Evolutionary conservation across 805 yeast genomes (phyloP).

Genomic region (Monosporozyma aquatica): DNA sequence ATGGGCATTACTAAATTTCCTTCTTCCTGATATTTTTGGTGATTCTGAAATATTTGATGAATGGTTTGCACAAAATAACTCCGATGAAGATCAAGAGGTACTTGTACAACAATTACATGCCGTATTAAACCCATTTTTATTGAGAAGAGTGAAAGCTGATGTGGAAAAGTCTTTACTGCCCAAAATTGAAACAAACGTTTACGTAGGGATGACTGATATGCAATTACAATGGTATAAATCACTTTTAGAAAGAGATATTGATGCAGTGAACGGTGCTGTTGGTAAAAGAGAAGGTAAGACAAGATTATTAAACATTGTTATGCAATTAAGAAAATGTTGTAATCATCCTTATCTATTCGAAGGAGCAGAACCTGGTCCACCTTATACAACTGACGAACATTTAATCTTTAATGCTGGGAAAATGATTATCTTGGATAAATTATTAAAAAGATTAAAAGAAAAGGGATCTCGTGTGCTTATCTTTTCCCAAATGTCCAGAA

Average conservation of each 20-base stretch:
- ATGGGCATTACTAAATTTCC: conserved; percentile 88
- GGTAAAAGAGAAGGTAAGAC: conserved; percentile 92
- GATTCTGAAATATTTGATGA: conserved; percentile 84
- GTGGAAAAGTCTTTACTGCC: conserved; percentile 88
- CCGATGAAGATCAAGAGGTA: conserved; percentile 57
- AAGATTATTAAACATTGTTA: conserved; percentile 80
- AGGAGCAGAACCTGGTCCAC: conserved; percentile 98
- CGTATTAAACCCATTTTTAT: conserved; percentile 75
- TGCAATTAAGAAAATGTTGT: conserved; percentile 94
- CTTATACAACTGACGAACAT: conserved; percentile 91
- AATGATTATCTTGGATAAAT: conserved; percentile 78
- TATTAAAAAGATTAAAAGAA: conserved; percentile 57
- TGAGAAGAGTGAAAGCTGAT: conserved; percentile 85
- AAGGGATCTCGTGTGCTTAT: conserved; percentile 86
- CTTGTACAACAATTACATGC: conserved; percentile 85
- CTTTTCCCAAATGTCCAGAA: conserved; percentile 87
- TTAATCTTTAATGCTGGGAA: conserved; percentile 82
- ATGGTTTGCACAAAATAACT: conserved; percentile 56
- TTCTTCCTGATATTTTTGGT: conserved; percentile 90
- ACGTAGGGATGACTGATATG: conserved; percentile 94
- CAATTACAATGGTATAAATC: conserved; percentile 87
- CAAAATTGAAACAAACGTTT: conserved; percentile 80
- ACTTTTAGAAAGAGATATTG: conserved; percentile 83
- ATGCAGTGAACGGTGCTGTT: conserved; percentile 92
- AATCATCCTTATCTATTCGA: conserved; percentile 94